These are phyloP conservation scores for Pinus tabuliformis DNA, from an alignment of 75 land plant genomes.

Conservation along the genomic window DNA sequence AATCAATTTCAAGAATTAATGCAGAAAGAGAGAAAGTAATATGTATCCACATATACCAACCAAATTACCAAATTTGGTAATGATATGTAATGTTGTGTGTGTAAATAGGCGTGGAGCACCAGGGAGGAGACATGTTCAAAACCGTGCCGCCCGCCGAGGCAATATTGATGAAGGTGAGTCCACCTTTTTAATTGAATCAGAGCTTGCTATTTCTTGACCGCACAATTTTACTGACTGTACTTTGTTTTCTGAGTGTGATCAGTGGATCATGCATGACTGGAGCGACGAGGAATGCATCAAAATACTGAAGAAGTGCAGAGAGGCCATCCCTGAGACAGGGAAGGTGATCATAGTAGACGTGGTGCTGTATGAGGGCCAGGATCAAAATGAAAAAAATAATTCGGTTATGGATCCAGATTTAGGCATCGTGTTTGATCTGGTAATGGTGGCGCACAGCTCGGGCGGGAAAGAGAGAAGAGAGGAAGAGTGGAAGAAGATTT, in stretches of 20 bases:
- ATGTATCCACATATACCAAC: too few species aligned
- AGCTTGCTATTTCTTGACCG: too few species aligned
- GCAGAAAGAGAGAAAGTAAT: constrained; percentile 10
- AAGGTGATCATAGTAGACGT: constrained; percentile 36
- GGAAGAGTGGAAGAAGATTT: constrained; percentile 27
- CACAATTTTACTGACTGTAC: too few species aligned
- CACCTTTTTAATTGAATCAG: too few species aligned
- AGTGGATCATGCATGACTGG: constrained; percentile 57
- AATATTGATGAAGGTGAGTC: constrained; percentile 28
- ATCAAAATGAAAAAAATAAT: neutral
- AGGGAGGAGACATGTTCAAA: constrained; percentile 38
- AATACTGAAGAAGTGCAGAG: constrained; percentile 15
- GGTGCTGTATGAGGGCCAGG: constrained; percentile 3
- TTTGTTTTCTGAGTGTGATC: neutral
- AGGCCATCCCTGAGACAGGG: constrained; percentile 31
- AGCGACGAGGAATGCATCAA: constrained; percentile 20
- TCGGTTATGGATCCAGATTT: neutral
- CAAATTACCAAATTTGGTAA: neutral
- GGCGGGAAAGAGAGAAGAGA: constrained; percentile 44
- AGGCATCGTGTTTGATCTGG: constrained; percentile 17
- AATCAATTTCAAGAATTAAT: too few species aligned
- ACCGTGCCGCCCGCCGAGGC: constrained; percentile 24
- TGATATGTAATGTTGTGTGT: neutral
- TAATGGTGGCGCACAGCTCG: constrained; percentile 20
- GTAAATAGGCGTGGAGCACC: constrained; percentile 14